These are phyloP conservation scores for Aspergillus ochraceoroseus DNA, from an alignment of 2,329 filamentous ascomycete genomes.

Conservation along the genomic window DNA sequence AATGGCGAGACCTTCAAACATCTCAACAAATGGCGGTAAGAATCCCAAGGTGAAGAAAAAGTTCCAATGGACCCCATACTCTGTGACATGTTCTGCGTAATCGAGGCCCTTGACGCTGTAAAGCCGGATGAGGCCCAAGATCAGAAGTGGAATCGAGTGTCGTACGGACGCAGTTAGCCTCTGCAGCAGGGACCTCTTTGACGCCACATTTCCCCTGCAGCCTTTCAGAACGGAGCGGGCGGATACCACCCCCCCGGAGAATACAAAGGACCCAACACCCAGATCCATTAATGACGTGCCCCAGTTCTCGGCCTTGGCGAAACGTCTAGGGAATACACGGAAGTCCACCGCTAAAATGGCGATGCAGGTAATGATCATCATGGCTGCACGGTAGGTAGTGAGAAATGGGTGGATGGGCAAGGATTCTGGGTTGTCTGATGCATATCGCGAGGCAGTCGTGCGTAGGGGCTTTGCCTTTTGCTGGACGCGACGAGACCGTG, in stretches of 20 bases:
- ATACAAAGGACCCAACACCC: conserved; percentile 95
- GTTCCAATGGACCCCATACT: conserved; percentile 99
- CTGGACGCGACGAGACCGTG: conserved; percentile 24
- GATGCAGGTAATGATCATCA: conserved; percentile 85
- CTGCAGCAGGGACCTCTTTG: conserved; percentile 39
- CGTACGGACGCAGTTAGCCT: conserved; percentile 65
- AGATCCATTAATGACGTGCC: conserved; percentile 98
- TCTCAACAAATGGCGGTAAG: conserved; percentile 79
- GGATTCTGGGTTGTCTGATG: conserved; percentile 39
- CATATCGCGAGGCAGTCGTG: conserved; percentile 20
- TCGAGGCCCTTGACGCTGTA: conserved; percentile 89
- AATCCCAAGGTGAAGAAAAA: conserved; percentile 96
- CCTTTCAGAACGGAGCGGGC: conserved; percentile 74
- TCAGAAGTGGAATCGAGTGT: conserved; percentile 75
- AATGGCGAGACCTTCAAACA: conserved; percentile 68
- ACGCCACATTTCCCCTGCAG: conserved; percentile 49
- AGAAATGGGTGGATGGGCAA: conserved; percentile 86
- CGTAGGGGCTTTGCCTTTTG: conserved; percentile 36
- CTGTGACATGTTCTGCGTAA: conserved; percentile 93
- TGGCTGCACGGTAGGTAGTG: conserved; percentile 81
- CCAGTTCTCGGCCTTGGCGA: conserved; percentile 99
- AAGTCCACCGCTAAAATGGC: conserved; percentile 98
- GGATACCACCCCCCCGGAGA: conserved; percentile 85
- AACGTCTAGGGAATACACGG: conserved; percentile 81
- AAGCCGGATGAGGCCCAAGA: conserved; percentile 73